Conservation (phyloP, 352 stramenopile genomes). For the Globisporangium parvum region DNA sequence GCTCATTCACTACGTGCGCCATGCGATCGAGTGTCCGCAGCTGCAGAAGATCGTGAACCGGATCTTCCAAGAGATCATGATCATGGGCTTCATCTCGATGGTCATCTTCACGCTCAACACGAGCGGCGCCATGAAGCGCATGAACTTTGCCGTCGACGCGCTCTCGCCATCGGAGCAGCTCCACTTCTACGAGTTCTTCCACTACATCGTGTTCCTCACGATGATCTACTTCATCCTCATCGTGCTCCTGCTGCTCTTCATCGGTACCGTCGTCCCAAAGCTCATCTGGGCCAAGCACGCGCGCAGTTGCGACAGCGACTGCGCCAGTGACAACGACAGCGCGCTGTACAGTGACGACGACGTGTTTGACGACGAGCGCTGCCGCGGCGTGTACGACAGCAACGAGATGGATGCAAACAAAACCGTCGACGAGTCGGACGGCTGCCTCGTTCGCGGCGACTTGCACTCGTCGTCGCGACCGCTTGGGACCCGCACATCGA, state of each 20-base stretch:
- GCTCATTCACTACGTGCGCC: slow-evolving; percentile 40
- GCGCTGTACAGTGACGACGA: slow-evolving; percentile 16
- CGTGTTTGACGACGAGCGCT: slow-evolving; percentile 16
- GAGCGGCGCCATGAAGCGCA: slow-evolving; percentile 47
- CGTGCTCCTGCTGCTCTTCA: slow-evolving; percentile 75
- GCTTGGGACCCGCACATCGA: slow-evolving; percentile 13
- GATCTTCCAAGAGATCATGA: slow-evolving; percentile 87
- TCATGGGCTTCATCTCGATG: slow-evolving; percentile 87
- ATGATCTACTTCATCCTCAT: slow-evolving; percentile 90
- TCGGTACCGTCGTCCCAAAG: slow-evolving; percentile 78
- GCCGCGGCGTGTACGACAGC: slow-evolving; percentile 17
- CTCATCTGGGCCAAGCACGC: slow-evolving; percentile 60
- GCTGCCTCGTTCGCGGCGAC: slow-evolving; percentile 15
- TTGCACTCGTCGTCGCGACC: slow-evolving; percentile 3
- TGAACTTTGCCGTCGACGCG: slow-evolving; percentile 37
- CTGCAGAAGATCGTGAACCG: slow-evolving; percentile 79
- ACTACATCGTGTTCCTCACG: slow-evolving; percentile 87
- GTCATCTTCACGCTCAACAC: slow-evolving; percentile 87
- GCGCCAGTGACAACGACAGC: slow-evolving; percentile 3
- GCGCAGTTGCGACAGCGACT: slow-evolving; percentile 6
- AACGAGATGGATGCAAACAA: slow-evolving; percentile 12
- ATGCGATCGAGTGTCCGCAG: slow-evolving; percentile 65
- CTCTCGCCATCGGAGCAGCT: slow-evolving; percentile 60
- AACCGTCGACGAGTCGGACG: slow-evolving; percentile 20
- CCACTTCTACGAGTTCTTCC: slow-evolving; percentile 88